Percentiles rank a stretch among this genome's conserved stretches.
Evolutionary conservation across 2,329 filamentous ascomycete genomes (phyloP).

Genomic region (Cryphonectria naterciae): DNA sequence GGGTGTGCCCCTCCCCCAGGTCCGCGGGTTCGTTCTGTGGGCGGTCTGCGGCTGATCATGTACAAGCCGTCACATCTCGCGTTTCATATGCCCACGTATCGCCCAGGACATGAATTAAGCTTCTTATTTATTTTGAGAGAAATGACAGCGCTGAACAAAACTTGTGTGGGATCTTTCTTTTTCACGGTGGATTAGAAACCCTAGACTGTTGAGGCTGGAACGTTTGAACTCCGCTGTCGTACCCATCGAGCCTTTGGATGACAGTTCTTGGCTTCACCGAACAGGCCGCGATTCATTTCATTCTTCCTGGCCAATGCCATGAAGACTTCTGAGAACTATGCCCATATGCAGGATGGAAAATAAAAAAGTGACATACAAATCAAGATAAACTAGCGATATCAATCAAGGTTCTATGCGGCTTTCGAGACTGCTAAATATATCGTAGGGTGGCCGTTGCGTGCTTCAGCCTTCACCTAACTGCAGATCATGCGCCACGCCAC

Average conservation of each 20-base stretch:
- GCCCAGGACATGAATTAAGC: background rate
- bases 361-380: background rate
- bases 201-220: background rate
- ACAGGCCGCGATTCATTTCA: background rate
- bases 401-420: background rate
- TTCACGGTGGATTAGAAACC: background rate
- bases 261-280: background rate
- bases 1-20: background rate
- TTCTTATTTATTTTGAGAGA: background rate
- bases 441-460: background rate
- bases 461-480: background rate
- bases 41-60: slow-evolving; percentile 24
- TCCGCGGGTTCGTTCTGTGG: background rate
- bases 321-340: background rate
- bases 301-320: background rate
- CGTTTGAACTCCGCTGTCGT: background rate
- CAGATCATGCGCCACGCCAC: slow-evolving; percentile 10
- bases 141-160: background rate
- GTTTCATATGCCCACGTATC: slow-evolving; percentile 20
- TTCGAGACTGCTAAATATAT: background rate
- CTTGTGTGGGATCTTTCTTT: background rate
- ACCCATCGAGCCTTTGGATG: background rate
- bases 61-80: slow-evolving; percentile 25
- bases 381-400: background rate
- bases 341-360: no score